phyloP scores from a whole-genome alignment of 1,284 basidiomycete species.

The Pyrrhoderma lamaoense region DNA sequence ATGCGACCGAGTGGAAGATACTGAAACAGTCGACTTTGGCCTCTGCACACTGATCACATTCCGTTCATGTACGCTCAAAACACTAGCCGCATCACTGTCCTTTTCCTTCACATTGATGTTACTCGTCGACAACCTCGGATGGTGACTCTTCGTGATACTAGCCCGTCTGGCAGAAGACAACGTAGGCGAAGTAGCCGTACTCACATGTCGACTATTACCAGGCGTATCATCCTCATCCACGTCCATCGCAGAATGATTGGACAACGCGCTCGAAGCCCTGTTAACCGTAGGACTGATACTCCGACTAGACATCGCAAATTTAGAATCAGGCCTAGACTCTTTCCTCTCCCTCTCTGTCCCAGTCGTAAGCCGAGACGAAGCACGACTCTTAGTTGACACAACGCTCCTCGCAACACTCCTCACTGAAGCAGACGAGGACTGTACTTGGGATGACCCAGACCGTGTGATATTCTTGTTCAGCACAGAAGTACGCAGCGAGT shows the following conservation, averaged over 20 bases:
- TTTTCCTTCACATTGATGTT: no score
- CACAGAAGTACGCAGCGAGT: constrained; percentile 53
- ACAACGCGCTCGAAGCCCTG: constrained; percentile 8
- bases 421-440: constrained; percentile 11
- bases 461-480: constrained; percentile 40
- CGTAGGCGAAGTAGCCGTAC: neutral
- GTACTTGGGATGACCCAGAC: constrained; percentile 15
- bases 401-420: constrained; percentile 14
- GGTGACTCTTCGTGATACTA: neutral
- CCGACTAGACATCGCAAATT: constrained; percentile 42
- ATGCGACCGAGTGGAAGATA: constrained; percentile 30
- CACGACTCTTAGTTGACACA: constrained; percentile 15
- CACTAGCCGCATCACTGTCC: constrained; percentile 10
- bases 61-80: constrained; percentile 14
- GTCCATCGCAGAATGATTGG: constrained; percentile 14
- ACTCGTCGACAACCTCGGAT: neutral
- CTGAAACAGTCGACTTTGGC: constrained; percentile 32
- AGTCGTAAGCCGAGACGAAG: constrained; percentile 12
- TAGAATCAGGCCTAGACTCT: constrained; percentile 48
- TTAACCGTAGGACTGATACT: constrained; percentile 6
- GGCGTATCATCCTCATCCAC: constrained; percentile 3
- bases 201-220: neutral
- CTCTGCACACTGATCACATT: constrained; percentile 22
- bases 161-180: constrained; percentile 6
- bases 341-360: constrained; percentile 24